Evolutionary conservation across 371 early-diverging fungal genomes (phyloP).

Genomic region (Phascolomyces articulosus): DNA sequence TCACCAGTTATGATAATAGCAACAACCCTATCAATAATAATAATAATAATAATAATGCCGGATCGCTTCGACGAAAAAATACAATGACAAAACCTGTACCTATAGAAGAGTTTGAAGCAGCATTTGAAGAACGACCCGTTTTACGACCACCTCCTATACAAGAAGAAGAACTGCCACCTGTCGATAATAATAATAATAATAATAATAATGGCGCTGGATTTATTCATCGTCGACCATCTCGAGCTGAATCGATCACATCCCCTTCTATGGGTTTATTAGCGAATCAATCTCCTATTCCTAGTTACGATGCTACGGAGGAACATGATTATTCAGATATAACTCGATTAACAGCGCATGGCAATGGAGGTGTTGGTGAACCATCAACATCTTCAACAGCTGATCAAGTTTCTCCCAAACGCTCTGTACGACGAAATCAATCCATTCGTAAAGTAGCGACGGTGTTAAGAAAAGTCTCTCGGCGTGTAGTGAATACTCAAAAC

Average conservation of each 20-base stretch:
- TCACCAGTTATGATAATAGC: no score
- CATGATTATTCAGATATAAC: constrained; percentile 46
- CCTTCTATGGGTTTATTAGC: background rate
- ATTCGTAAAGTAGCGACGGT: constrained; percentile 23
- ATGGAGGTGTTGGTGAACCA: constrained; percentile 23
- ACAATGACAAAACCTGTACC: background rate
- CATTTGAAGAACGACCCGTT: constrained; percentile 12
- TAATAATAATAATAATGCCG: background rate
- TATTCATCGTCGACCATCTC: constrained; percentile 8
- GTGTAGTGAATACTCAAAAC: constrained; percentile 37
- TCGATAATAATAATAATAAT: no score
- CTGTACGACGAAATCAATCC: constrained; percentile 25
- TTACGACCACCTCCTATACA: background rate
- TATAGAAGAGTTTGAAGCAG: constrained; percentile 13
- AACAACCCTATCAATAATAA: background rate
- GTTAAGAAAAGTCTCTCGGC: constrained; percentile 28
- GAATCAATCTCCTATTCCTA: background rate
- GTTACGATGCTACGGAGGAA: constrained; percentile 14
- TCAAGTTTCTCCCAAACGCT: background rate
- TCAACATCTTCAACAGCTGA: background rate
- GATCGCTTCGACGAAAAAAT: constrained; percentile 6
- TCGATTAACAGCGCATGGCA: constrained; percentile 34
- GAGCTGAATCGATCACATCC: constrained; percentile 15
- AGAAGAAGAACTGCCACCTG: background rate
- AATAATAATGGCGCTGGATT: background rate